phyloP scores from a whole-genome alignment of 2,329 filamentous ascomycete genomes.

The Dactylellina cionopaga region DNA sequence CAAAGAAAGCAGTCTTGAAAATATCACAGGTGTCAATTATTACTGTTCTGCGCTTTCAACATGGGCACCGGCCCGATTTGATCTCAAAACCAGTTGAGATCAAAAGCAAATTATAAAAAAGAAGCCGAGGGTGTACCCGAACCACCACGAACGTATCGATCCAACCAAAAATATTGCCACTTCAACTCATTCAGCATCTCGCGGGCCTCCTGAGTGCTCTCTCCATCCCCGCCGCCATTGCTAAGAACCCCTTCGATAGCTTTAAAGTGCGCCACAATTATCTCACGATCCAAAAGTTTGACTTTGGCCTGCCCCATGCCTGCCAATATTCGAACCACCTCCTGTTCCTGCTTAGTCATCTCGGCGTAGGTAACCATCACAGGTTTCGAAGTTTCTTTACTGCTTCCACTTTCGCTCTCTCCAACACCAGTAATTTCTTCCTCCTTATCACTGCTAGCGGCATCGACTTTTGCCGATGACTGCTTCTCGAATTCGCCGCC shows the following conservation, averaged over 20 bases:
- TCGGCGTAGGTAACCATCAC: neutral
- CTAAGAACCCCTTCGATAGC: neutral
- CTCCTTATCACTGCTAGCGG: neutral
- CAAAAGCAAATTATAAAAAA: no score
- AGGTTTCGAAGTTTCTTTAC: no score
- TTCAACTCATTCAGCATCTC: slow-evolving; percentile 13
- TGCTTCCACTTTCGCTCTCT: neutral
- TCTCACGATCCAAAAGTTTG: neutral
- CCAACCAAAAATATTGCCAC: slow-evolving; percentile 14
- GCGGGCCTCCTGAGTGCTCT: neutral
- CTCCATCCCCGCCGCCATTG: neutral
- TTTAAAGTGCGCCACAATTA: slow-evolving; percentile 7
- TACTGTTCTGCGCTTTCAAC: no score
- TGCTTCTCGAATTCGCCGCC: no score
- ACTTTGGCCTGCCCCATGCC: slow-evolving; percentile 1
- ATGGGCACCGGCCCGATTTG: no score
- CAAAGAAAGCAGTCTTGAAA: no score
- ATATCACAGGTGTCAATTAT: no score
- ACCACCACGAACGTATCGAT: neutral
- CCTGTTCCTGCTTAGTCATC: slow-evolving; percentile 5
- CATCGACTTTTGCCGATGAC: neutral
- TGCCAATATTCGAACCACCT: slow-evolving; percentile 13
- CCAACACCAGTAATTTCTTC: neutral
- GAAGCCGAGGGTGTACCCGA: no score
- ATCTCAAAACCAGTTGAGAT: no score